Percentiles rank a stretch among this genome's conserved stretches.
Conservation (phyloP, 352 stramenopile species). For the Pythium biforme region DNA sequence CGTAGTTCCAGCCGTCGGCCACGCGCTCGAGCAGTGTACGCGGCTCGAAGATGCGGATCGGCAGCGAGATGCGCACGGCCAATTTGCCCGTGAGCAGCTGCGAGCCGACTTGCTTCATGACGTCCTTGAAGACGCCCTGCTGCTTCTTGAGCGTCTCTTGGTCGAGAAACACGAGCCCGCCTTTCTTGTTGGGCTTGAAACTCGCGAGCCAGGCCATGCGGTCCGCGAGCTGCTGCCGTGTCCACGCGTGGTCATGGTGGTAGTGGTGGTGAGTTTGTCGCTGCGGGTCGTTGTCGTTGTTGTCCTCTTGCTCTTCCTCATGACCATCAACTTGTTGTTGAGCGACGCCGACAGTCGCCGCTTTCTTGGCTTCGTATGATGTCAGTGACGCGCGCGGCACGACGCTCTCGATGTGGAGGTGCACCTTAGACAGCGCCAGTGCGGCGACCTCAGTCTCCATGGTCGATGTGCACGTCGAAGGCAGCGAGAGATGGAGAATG, state of each 20-base stretch:
- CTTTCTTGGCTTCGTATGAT: conserved; percentile 33
- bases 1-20: conserved; percentile 73
- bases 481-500: background rate
- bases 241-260: conserved; percentile 36
- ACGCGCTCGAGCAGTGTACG: conserved; percentile 73
- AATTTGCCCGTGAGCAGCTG: conserved; percentile 70
- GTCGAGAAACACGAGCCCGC: conserved; percentile 64
- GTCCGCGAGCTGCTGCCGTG: conserved; percentile 46
- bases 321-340: background rate
- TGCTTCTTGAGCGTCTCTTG: conserved; percentile 73
- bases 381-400: conserved; percentile 41
- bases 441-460: conserved; percentile 16
- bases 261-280: conserved; percentile 13
- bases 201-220: conserved; percentile 54
- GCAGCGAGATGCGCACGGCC: conserved; percentile 66
- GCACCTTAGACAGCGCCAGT: conserved; percentile 45
- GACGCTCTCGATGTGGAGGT: conserved; percentile 55
- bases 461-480: background rate
- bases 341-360: conserved; percentile 6
- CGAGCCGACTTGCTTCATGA: conserved; percentile 74
- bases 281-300: background rate
- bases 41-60: conserved; percentile 76
- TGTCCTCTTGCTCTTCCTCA: conserved; percentile 10
- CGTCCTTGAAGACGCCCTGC: conserved; percentile 76
- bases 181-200: conserved; percentile 75